Evolutionary conservation across 805 yeast species (phyloP).

Genomic region (Kuraishia cidri): DNA sequence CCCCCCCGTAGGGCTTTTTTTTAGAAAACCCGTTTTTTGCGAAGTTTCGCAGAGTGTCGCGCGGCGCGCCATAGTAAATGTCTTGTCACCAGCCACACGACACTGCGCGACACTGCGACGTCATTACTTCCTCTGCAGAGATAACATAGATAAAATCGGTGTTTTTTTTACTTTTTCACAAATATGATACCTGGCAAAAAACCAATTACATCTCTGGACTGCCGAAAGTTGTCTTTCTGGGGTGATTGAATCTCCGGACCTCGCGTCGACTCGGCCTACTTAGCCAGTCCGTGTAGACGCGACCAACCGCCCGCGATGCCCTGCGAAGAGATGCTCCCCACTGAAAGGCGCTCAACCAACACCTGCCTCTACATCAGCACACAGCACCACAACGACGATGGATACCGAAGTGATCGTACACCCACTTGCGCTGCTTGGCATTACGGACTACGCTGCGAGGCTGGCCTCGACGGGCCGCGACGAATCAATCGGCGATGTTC

Average conservation of each 20-base stretch:
- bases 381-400: not conserved
- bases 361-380: not conserved
- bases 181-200: too few relatives aligned
- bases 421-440: not conserved
- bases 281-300: not conserved
- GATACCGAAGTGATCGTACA: not conserved
- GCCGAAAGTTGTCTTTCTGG: too few relatives aligned
- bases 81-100: too few relatives aligned
- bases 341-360: not conserved
- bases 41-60: too few relatives aligned
- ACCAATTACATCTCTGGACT: too few relatives aligned
- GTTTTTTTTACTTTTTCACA: too few relatives aligned
- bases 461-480: not conserved
- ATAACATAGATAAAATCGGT: too few relatives aligned
- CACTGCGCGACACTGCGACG: too few relatives aligned
- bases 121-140: too few relatives aligned
- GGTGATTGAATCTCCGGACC: not conserved
- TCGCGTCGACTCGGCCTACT: not conserved
- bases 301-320: not conserved
- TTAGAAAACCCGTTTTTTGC: too few relatives aligned
- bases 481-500: not conserved
- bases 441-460: constrained; percentile 1
- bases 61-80: too few relatives aligned
- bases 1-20: too few relatives aligned
- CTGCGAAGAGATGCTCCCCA: not conserved